A percentile compares a stretch with the other conserved stretches of the same genome.
Evolutionary conservation across 2,329 filamentous ascomycete genomes (phyloP).

Genomic region (Cordyceps militaris): DNA sequence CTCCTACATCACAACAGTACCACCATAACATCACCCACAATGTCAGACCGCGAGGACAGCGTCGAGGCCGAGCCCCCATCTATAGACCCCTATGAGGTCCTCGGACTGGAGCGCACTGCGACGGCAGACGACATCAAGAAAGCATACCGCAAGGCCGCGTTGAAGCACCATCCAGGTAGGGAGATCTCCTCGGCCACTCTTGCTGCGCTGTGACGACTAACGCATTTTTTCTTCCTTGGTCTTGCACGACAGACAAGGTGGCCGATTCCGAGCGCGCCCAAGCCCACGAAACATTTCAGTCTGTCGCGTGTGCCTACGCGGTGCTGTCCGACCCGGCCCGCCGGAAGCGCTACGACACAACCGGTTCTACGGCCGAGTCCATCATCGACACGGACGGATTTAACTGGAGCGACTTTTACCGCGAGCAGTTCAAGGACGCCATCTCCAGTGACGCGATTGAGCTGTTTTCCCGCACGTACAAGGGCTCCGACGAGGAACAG

Average conservation of each 20-base stretch:
- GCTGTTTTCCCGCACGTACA: slow-evolving; percentile 71
- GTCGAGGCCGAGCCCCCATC: slow-evolving; percentile 51
- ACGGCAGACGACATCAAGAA: slow-evolving; percentile 75
- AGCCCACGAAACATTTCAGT: slow-evolving; percentile 78
- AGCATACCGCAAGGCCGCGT: slow-evolving; percentile 83
- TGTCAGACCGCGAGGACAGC: slow-evolving; percentile 46
- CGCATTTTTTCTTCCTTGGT: slow-evolving; percentile 15
- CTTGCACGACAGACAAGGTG: slow-evolving; percentile 67
- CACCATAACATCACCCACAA: slow-evolving; percentile 21
- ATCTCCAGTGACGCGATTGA: slow-evolving; percentile 69
- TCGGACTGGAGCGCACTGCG: slow-evolving; percentile 63
- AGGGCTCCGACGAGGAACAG: slow-evolving; percentile 77
- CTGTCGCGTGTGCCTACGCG: slow-evolving; percentile 88
- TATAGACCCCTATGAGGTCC: slow-evolving; percentile 72
- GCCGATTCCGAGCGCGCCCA: slow-evolving; percentile 56
- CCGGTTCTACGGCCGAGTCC: slow-evolving; percentile 80
- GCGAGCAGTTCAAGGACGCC: slow-evolving; percentile 70
- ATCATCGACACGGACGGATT: slow-evolving; percentile 74
- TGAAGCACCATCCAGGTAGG: slow-evolving; percentile 79
- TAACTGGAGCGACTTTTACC: slow-evolving; percentile 86
- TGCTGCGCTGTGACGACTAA: not conserved
- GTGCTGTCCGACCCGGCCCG: slow-evolving; percentile 78
- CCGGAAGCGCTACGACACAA: slow-evolving; percentile 80
- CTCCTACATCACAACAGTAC: slow-evolving; percentile 2
- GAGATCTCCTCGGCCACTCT: not conserved